phyloP scores from a whole-genome alignment of 495 filamentous ascomycete genomes.

The Xylaria grammica region DNA sequence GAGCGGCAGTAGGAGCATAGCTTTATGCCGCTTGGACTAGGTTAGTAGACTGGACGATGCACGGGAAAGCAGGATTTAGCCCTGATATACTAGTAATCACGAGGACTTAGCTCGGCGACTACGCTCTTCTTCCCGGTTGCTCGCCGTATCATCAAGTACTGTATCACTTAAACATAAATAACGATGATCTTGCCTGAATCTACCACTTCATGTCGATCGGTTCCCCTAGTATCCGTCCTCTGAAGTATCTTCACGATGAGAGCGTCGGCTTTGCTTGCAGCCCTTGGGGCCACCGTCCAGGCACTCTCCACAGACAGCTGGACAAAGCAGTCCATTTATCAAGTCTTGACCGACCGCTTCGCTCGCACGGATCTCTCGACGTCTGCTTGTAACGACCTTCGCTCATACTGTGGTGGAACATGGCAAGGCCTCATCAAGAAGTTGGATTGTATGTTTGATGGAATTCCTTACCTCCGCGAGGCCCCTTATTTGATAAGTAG shows the following conservation, averaged over 20 bases:
- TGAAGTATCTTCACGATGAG: conserved; percentile 8
- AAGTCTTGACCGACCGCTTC: conserved; percentile 76
- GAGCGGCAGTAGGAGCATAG: neutral
- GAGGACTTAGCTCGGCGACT: neutral
- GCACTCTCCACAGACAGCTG: conserved; percentile 54
- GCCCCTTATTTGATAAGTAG: neutral
- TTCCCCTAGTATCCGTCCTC: neutral
- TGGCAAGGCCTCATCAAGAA: conserved; percentile 71
- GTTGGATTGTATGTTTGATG: conserved; percentile 47
- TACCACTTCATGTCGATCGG: neutral
- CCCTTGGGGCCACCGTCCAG: conserved; percentile 14
- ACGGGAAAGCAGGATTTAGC: neutral
- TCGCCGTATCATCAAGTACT: neutral
- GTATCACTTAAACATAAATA: neutral
- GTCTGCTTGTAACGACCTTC: conserved; percentile 56
- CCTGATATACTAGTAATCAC: neutral
- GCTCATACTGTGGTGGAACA: conserved; percentile 75
- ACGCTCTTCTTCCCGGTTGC: neutral
- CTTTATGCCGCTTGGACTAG: neutral
- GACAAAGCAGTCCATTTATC: conserved; percentile 71
- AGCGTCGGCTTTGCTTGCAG: conserved; percentile 4
- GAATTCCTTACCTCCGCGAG: neutral
- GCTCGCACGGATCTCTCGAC: conserved; percentile 70
- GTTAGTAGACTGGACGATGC: neutral
- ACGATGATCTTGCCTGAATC: too few relatives aligned